These are phyloP conservation scores for Cryptococcus sp. DNA, from an alignment of 1,284 basidiomycete genomes.

Conservation along the genomic window DNA sequence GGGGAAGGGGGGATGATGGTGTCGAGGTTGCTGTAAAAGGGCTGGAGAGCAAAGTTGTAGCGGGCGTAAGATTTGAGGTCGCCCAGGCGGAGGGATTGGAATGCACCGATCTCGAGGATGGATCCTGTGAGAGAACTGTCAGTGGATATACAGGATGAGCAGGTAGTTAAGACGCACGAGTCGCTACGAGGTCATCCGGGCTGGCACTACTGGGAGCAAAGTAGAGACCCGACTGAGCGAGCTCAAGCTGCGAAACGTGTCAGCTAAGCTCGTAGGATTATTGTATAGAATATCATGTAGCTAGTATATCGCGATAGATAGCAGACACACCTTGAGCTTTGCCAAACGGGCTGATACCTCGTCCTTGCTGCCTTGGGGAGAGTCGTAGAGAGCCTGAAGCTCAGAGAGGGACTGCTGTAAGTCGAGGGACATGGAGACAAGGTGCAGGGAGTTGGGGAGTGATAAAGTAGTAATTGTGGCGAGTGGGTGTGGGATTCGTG, in stretches of 20 bases:
- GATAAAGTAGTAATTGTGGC: not conserved
- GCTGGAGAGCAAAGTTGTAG: constrained; percentile 87
- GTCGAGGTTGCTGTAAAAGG: constrained; percentile 86
- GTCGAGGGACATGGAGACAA: constrained; percentile 36
- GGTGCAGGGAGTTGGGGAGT: constrained; percentile 15
- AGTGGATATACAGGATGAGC: not conserved
- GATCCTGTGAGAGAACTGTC: constrained; percentile 62
- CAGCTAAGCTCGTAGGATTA: not conserved
- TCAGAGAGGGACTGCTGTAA: constrained; percentile 41
- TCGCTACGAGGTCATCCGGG: constrained; percentile 44
- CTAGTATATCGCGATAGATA: not conserved
- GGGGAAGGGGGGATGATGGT: constrained; percentile 72
- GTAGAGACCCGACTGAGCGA: constrained; percentile 48
- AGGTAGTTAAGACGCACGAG: constrained; percentile 36
- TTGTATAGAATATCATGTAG: not conserved
- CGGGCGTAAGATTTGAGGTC: constrained; percentile 91
- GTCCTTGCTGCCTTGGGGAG: constrained; percentile 23
- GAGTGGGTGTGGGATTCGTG: not conserved
- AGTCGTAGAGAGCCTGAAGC: constrained; percentile 37
- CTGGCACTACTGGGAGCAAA: constrained; percentile 46
- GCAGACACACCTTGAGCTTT: constrained; percentile 41
- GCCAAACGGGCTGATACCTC: constrained; percentile 33
- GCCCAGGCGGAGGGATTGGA: constrained; percentile 81
- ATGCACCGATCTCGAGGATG: constrained; percentile 91
- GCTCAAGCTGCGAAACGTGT: constrained; percentile 37